Conservation (phyloP, 345 rosid species). For the Citrus hindsii region DNA sequence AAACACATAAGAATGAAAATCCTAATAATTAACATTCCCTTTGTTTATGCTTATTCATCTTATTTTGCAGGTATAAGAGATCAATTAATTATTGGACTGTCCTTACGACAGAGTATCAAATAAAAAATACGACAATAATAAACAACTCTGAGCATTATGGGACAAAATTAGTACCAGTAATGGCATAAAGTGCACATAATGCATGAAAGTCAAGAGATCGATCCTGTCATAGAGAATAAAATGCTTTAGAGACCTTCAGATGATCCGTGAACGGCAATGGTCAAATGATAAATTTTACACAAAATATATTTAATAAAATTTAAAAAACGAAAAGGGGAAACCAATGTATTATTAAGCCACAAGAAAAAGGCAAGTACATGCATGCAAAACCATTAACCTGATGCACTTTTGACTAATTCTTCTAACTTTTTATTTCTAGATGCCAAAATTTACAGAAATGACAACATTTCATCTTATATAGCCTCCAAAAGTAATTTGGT, state of each 20-base stretch:
- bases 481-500: too few relatives aligned
- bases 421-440: not conserved
- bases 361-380: not conserved
- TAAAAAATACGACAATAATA: not conserved
- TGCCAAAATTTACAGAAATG: slow-evolving; percentile 2
- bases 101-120: slow-evolving; percentile 4
- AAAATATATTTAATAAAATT: not conserved
- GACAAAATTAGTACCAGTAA: slow-evolving; percentile 40
- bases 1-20: not conserved
- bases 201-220: slow-evolving; percentile 57
- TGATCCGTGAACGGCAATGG: not conserved
- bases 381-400: not conserved
- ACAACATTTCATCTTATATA: not conserved
- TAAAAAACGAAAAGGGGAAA: not conserved
- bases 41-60: not conserved
- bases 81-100: not conserved
- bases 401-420: not conserved
- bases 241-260: slow-evolving; percentile 13
- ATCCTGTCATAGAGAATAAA: slow-evolving; percentile 37
- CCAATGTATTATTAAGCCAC: not conserved
- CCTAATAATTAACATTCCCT: not conserved
- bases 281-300: not conserved
- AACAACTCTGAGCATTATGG: slow-evolving; percentile 1
- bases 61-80: not conserved
- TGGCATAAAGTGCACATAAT: slow-evolving; percentile 56